These are phyloP conservation scores for Yarrowia galli DNA, from an alignment of 1,139 yeast genomes.

Conservation along the genomic window DNA sequence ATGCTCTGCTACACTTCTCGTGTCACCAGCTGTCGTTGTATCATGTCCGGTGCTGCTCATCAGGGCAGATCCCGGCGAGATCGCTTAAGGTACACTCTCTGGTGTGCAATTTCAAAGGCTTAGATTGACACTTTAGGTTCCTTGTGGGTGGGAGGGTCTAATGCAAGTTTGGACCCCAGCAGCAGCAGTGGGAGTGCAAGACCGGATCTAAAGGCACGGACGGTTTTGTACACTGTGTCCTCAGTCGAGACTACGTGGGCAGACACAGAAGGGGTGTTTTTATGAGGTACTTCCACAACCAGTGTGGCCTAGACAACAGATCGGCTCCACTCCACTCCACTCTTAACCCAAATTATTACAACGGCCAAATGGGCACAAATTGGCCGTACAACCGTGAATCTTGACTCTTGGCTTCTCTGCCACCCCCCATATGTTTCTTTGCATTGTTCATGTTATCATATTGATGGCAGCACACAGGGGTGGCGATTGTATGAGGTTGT, in stretches of 20 bases:
- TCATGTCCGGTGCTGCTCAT: too few species aligned
- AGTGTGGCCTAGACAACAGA: too few species aligned
- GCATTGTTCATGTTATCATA: constrained; percentile 20
- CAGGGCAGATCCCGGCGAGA: constrained; percentile 12
- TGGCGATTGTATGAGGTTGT: not conserved
- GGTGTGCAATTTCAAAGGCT: constrained; percentile 4
- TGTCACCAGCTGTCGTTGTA: too few species aligned
- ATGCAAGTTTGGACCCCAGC: constrained; percentile 2
- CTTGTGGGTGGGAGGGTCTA: constrained; percentile 1
- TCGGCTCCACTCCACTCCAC: too few species aligned
- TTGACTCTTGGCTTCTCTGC: not conserved
- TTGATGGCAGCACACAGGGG: constrained; percentile 12
- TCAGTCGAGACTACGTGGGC: too few species aligned
- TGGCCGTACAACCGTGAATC: constrained; percentile 17
- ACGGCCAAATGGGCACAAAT: constrained; percentile 28
- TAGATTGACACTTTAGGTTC: not conserved
- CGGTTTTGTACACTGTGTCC: not conserved
- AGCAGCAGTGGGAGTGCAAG: not conserved
- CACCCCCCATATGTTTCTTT: constrained; percentile 19
- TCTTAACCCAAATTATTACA: constrained; percentile 17
- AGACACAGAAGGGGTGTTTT: too few species aligned
- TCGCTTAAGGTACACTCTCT: constrained; percentile 16
- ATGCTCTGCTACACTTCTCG: too few species aligned
- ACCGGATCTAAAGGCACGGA: not conserved
- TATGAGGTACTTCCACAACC: too few species aligned